Conservation (phyloP, 2,329 filamentous ascomycete species). For the Gnomoniopsis smithogilvyi region DNA sequence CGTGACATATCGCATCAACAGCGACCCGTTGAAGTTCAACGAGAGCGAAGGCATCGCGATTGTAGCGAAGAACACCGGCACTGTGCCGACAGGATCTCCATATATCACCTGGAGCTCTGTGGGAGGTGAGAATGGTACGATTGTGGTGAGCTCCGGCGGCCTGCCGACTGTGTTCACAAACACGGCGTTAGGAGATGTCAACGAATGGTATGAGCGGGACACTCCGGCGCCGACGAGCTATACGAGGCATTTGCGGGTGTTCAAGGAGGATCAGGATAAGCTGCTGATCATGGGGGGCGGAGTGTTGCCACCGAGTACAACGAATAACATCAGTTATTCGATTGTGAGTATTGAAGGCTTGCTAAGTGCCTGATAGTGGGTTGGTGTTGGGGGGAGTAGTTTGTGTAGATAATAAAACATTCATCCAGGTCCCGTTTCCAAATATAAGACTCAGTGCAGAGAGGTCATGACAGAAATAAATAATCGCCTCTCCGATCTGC, state of each 20-base stretch:
- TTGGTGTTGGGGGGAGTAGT: too few relatives aligned
- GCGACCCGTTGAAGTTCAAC: constrained; percentile 36
- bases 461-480: too few relatives aligned
- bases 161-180: constrained; percentile 40
- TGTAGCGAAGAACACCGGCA: constrained; percentile 25
- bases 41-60: constrained; percentile 30
- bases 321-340: constrained; percentile 39
- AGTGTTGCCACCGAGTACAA: constrained; percentile 43
- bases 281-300: constrained; percentile 43
- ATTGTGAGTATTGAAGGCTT: constrained; percentile 26
- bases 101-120: constrained; percentile 42
- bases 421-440: too few relatives aligned
- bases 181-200: constrained; percentile 34
- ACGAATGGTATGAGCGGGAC: constrained; percentile 34
- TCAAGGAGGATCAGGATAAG: constrained; percentile 31
- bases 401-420: too few relatives aligned
- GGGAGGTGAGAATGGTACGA: constrained; percentile 43
- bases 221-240: constrained; percentile 35
- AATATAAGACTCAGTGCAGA: too few relatives aligned
- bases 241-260: constrained; percentile 33
- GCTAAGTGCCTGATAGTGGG: neutral
- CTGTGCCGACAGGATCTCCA: constrained; percentile 35
- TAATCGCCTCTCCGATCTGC: too few relatives aligned
- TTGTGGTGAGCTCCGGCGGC: constrained; percentile 38
- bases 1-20: constrained; percentile 41